Conservation (phyloP, 2,329 filamentous ascomycete genomes). For the Aspergillus sp. region DNA sequence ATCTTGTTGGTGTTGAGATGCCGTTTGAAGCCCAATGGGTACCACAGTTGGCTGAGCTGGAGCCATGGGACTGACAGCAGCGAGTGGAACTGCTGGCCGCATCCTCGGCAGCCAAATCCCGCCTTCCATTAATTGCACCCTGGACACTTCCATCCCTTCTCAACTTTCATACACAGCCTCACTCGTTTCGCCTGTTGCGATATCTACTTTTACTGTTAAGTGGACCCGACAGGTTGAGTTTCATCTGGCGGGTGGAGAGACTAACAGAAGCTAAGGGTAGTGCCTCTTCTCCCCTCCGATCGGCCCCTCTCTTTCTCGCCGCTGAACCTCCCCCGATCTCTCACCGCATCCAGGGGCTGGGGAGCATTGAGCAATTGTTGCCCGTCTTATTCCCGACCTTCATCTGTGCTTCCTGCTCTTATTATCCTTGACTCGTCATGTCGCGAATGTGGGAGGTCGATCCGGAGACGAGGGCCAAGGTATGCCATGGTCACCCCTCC, state of each 20-base stretch:
- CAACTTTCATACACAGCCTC: neutral
- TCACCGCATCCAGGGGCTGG: neutral
- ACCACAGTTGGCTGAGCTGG: neutral
- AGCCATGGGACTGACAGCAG: neutral
- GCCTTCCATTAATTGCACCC: neutral
- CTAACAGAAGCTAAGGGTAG: neutral
- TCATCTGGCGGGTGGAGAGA: neutral
- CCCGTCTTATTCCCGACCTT: neutral
- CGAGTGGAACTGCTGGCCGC: neutral
- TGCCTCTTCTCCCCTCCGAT: neutral
- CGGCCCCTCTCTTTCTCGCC: neutral
- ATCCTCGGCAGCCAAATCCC: neutral
- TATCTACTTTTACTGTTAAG: neutral
- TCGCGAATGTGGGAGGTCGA: constrained; percentile 98
- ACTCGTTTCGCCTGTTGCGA: neutral
- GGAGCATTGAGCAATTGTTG: constrained; percentile 10
- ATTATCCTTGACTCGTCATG: constrained; percentile 28
- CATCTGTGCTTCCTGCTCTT: neutral
- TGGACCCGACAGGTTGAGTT: neutral
- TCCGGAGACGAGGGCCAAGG: constrained; percentile 94
- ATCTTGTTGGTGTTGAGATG: too few species aligned
- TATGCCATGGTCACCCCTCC: constrained; percentile 43
- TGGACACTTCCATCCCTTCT: neutral
- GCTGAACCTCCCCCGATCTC: neutral
- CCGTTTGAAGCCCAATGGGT: neutral